Evolutionary conservation across 2,329 filamentous ascomycete genomes (phyloP), one percentile per base, ranked within the genome.

Genomic region (Diaporthe sp.): DNA sequence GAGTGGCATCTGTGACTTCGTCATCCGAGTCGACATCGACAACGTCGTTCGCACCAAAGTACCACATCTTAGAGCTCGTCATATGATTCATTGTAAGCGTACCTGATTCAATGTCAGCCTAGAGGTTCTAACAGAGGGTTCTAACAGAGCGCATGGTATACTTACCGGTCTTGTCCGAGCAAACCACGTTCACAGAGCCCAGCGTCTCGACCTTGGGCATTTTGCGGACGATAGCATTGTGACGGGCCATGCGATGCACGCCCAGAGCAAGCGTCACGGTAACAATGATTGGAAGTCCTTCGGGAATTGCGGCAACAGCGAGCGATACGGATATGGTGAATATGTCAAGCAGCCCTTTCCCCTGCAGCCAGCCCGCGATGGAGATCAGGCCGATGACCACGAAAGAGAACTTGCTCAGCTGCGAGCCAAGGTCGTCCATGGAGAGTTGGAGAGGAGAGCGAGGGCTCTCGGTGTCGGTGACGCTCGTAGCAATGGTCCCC

Each of bases 171-270:
- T 99, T 99, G 87, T 99, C 97, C 78, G 95, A 98, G 86, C 97
- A 99, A 9, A 99, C 95, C n/a, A 99, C 96, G 80, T 98, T 99
- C 75, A 99, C 97, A n/a, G 96, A 98, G 12, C 97, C 97, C 7
- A 99, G 86, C 0, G 97, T 99, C 83, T 99, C 97, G 12, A 99
- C 97, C 83, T 97, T 98, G 30, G 97, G 97, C 85, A 99, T 93
- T 81, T 94, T 93, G 78, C 97, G 93, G 75, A 99, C 96, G 82
- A 99, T 99, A 12, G 97, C 97, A 82, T 97, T 95, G 79, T 96
- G 92, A 81, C 92, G 95, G 76, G 97, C 97, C 97, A 99, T 99
- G 74, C 97, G 92, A 80, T 99, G 91, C 12, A 99, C 97, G 19
- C 97, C 97, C 19, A 99, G 89, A 52, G 97, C 97, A 72, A 99